A percentile compares a stretch with the other conserved stretches of the same genome.
Conservation (phyloP, 441 rosid genomes). For the Isatis lusitanica region DNA sequence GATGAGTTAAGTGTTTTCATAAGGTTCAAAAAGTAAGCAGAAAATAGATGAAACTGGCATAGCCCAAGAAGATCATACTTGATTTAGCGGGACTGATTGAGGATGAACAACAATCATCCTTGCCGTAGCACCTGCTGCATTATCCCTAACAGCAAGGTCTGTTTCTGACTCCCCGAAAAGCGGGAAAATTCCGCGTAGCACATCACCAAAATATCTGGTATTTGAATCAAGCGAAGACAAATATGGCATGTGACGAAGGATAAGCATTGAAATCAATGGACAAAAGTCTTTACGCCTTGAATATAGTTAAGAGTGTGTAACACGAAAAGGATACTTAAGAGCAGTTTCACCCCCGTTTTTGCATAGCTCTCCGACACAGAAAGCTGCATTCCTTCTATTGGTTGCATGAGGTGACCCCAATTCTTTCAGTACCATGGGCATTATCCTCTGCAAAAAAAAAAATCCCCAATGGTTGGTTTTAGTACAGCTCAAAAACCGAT, state of each 20-base stretch:
- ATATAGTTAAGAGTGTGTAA: neutral
- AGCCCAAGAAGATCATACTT: conserved; percentile 49
- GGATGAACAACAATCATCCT: conserved; percentile 96
- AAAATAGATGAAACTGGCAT: neutral
- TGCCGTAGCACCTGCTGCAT: conserved; percentile 99
- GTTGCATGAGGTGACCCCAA: conserved; percentile 83
- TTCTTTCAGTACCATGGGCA: conserved; percentile 93
- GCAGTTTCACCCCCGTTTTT: conserved; percentile 88
- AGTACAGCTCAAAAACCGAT: conserved; percentile 31
- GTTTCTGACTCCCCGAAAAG: conserved; percentile 94
- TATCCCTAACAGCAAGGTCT: conserved; percentile 93
- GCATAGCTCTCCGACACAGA: conserved; percentile 95
- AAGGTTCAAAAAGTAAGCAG: neutral
- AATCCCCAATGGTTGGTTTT: conserved; percentile 14
- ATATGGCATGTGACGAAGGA: neutral
- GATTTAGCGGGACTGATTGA: conserved; percentile 82
- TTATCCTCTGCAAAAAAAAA: conserved; percentile 66
- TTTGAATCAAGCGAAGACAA: conserved; percentile 47
- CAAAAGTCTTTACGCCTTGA: neutral
- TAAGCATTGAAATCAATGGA: neutral
- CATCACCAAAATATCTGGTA: conserved; percentile 73
- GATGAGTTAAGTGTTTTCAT: conserved; percentile 10
- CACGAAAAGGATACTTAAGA: conserved; percentile 76
- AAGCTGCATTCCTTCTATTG: conserved; percentile 97
- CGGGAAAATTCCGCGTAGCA: conserved; percentile 72